Evolutionary conservation across 805 yeast genomes (phyloP), one percentile per base, ranked within the genome.

Genomic region (Kluyveromyces dobzhanskii): DNA sequence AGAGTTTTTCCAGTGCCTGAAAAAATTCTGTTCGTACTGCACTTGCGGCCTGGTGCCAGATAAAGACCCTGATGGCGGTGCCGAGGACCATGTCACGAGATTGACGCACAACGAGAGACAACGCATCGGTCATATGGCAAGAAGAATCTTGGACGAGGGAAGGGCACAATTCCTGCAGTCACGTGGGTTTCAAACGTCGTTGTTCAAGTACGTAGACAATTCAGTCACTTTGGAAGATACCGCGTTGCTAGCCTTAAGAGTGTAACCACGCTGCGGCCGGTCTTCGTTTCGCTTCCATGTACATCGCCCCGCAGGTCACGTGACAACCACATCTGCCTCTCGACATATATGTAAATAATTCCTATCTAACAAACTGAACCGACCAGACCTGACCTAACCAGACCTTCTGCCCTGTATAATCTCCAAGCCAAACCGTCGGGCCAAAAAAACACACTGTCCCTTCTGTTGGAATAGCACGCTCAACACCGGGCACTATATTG

Each of bases 1-100:
- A 10, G 49, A 47, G 10, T 65, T 73, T 5, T 78, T 78, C 53
- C 49, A 48, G 4, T 64, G 67, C 12, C 54, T 88, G 33, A 71
- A 71, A 40, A 80, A 77, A 51, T 67, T 84, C 61, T 82, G 79
- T 11, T 78, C 95, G 3, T 87, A 96, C 95, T 95, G 95, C 0
- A 85, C 90, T 1, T 78, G 80, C 50, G 94, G 95, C 1, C 51
- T 67, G 14, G 60, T 70, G 37, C 65, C 67, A 0, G 69, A 65
- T 2, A 57, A 52, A 2, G 68, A 62, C 37, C 58, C 56, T 6
- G 9, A 30, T 17, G 10, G 18, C 21, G 74, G 66, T 27, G 43
- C 45, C 2, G 55, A 57, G 4, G 59, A 51, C 31, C 85, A 78
- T 48, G 60, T 63, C 21, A 67, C 76, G 2, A 72, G 70, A 3